These are phyloP conservation scores for Gonapodya prolifera DNA, from an alignment of 192 early-diverging fungal genomes.

Conservation along the genomic window DNA sequence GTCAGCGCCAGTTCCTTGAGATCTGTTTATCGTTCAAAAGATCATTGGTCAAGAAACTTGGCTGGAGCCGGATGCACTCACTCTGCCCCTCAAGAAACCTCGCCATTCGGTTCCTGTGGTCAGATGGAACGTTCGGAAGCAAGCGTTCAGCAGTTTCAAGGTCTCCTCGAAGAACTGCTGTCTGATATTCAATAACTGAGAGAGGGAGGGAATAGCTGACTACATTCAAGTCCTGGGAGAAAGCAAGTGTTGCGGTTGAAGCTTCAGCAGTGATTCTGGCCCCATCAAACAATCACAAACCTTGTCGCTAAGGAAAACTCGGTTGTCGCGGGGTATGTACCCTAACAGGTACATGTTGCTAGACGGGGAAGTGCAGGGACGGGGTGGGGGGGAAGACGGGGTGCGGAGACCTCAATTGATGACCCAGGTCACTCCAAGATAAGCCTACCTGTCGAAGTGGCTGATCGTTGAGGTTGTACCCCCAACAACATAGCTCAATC, in stretches of 20 bases:
- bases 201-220: slow-evolving; percentile 83
- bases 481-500: slow-evolving; percentile 94
- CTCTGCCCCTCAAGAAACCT: slow-evolving; percentile 87
- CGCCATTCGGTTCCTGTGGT: slow-evolving; percentile 84
- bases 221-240: slow-evolving; percentile 64
- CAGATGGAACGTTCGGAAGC: slow-evolving; percentile 71
- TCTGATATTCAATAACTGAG: slow-evolving; percentile 96
- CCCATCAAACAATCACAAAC: slow-evolving; percentile 13
- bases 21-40: slow-evolving; percentile 18
- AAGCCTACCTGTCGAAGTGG: slow-evolving; percentile 81
- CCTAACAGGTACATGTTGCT: slow-evolving; percentile 83
- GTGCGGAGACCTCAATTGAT: slow-evolving; percentile 5
- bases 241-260: no score
- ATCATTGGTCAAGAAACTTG: neutral
- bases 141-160: slow-evolving; percentile 63
- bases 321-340: slow-evolving; percentile 86
- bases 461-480: slow-evolving; percentile 84
- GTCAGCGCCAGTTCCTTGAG: slow-evolving; percentile 83
- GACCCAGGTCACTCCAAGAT: slow-evolving; percentile 1
- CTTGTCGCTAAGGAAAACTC: slow-evolving; percentile 87
- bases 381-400: slow-evolving; percentile 9
- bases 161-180: slow-evolving; percentile 89
- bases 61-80: slow-evolving; percentile 1
- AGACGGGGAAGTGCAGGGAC: no score
- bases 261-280: slow-evolving; percentile 10